These are phyloP conservation scores for Dactylellina parvicollis DNA, from an alignment of 2,329 filamentous ascomycete genomes.

Conservation along the genomic window DNA sequence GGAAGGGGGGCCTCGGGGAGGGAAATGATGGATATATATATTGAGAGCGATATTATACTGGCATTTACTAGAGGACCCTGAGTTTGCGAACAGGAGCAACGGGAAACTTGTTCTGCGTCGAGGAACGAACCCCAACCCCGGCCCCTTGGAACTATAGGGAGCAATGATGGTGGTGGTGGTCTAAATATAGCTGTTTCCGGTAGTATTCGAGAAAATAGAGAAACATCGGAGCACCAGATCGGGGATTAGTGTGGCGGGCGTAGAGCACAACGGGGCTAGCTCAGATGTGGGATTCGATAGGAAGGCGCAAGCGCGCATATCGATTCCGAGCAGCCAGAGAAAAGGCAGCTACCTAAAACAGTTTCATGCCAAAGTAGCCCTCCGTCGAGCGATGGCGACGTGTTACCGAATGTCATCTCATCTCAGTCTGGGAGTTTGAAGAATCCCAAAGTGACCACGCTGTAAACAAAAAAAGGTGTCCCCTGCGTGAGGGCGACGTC, in stretches of 20 bases:
- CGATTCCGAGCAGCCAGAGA: conserved; percentile 7
- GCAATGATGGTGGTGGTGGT: not conserved
- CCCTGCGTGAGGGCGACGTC: conserved; percentile 13
- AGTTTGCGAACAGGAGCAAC: too few species aligned
- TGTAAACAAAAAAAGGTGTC: conserved; percentile 33
- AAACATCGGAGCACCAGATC: not conserved
- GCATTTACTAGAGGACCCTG: too few species aligned
- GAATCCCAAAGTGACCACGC: conserved; percentile 21
- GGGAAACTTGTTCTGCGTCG: not conserved
- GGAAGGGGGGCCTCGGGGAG: too few species aligned
- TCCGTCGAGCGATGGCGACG: conserved; percentile 26
- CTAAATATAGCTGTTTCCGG: conserved; percentile 51
- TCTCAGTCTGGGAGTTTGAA: conserved; percentile 4
- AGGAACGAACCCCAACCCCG: not conserved
- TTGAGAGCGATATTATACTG: too few species aligned
- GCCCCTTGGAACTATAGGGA: not conserved
- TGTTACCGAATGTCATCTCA: conserved; percentile 19
- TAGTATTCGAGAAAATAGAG: conserved; percentile 43
- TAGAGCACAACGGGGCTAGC: not conserved
- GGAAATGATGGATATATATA: too few species aligned
- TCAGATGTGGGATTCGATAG: not conserved
- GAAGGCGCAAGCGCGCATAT: conserved; percentile 17
- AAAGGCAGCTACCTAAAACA: conserved; percentile 25
- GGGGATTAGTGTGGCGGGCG: not conserved
- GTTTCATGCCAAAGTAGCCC: conserved; percentile 37